Base-by-base conservation (phyloP, 2,329 filamentous ascomycete genomes). In the Xylariaceae sp. region DNA sequence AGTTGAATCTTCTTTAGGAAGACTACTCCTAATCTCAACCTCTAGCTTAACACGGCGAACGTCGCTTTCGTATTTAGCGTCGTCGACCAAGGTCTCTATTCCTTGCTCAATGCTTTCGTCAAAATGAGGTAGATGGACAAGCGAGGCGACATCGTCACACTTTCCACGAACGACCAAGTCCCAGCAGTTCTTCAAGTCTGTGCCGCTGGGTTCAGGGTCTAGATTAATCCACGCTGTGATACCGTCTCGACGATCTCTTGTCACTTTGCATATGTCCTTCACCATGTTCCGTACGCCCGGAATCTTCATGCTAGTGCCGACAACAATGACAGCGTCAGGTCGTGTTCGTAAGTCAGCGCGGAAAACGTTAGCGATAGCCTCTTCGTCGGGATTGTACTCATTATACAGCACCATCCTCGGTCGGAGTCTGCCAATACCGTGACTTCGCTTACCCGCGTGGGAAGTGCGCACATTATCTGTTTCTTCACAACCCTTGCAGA, bases 351-450 rank as follows among this genome's bases (percentile, higher is more conserved):
- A 77, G 70, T 99, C 94, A 4, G 92, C 87, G 60, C 85, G 86
- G 45, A 92, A 91, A 33, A 96, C 92, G 18, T 90, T 90, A 36
- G 93, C 92, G 70, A 99, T 99, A 11, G 94, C 93, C 64, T 97
- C 93, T 62, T 94, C 91, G 61, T 99, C 94, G 0, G 94, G 94
- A 68, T 97, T 97, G 70, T 91, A 88, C 72, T 99, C 94, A 70
- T 97, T 97, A 77, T 99, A 99, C 8, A 99, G 81, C 4, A 97
- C 93, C 77, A 99, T 97, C 52, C 94, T 85, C 18, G 94, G 94
- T 18, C 94, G 85, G 58, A 99, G 77, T 57, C 90, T 86, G 35
- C 94, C 94, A 64, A 99, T 89, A 1, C 94, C 94, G 67, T 97
- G 94, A 67, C 92, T 96, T 54, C 94, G 86, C 73, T 96, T 93